A percentile compares a stretch with the other conserved stretches of the same genome.
phyloP scores from a whole-genome alignment of 108 stramenopile genomes.

The Nitzschia sp. region DNA sequence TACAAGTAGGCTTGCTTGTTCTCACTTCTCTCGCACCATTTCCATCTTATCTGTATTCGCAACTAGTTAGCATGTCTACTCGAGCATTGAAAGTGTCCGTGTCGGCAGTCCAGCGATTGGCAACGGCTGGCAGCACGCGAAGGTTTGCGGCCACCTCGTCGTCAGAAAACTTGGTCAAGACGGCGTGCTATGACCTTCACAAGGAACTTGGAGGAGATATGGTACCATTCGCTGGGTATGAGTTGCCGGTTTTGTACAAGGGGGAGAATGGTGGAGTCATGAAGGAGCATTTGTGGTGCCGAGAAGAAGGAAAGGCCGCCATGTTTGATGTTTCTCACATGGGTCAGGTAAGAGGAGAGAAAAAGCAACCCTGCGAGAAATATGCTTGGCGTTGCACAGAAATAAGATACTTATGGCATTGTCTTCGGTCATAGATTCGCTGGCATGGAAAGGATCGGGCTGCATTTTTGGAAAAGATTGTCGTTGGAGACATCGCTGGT shows the following conservation, averaged over 20 bases:
- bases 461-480: conserved; percentile 86
- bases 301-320: conserved; percentile 72
- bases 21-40: no score
- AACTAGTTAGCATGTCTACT: no score
- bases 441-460: conserved; percentile 95
- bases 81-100: no score
- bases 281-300: conserved; percentile 95
- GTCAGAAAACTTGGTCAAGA: conserved; percentile 65
- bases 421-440: conserved; percentile 74
- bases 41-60: no score
- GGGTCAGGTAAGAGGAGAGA: conserved; percentile 83
- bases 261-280: conserved; percentile 90
- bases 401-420: no score
- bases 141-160: not conserved
- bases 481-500: conserved; percentile 91
- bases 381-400: no score
- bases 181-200: conserved; percentile 90
- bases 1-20: no score
- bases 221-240: conserved; percentile 99
- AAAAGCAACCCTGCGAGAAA: no score
- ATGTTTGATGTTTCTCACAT: conserved; percentile 98
- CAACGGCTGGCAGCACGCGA: not conserved
- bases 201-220: conserved; percentile 92
- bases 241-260: conserved; percentile 96
- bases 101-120: not conserved